Conservation (phyloP, 1,139 yeast species). For the Diutina sp. region DNA sequence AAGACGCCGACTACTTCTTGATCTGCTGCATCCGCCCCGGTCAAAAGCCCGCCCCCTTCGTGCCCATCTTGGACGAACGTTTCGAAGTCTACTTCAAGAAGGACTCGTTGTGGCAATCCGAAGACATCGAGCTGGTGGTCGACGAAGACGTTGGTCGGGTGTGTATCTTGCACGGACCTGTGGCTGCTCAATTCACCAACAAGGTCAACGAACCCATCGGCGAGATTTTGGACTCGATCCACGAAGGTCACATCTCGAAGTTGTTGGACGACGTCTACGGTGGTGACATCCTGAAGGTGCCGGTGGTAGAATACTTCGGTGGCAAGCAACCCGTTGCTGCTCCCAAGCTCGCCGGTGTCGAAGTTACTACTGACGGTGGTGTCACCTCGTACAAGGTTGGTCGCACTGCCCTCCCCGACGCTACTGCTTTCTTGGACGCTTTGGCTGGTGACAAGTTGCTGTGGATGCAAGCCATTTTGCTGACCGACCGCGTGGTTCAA, state of each 20-base stretch:
- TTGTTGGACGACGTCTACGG: constrained; percentile 58
- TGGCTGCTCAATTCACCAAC: constrained; percentile 87
- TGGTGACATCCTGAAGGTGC: constrained; percentile 60
- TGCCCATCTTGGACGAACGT: constrained; percentile 88
- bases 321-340: constrained; percentile 35
- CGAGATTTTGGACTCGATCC: constrained; percentile 77
- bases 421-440: constrained; percentile 59
- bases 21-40: constrained; percentile 69
- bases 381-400: constrained; percentile 31
- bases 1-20: constrained; percentile 89
- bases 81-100: constrained; percentile 95
- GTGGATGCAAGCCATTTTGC: constrained; percentile 89
- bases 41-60: constrained; percentile 97
- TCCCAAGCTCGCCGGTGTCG: constrained; percentile 7
- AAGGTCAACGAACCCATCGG: constrained; percentile 86
- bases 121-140: constrained; percentile 90
- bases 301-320: constrained; percentile 84
- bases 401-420: constrained; percentile 31
- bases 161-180: constrained; percentile 97
- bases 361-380: constrained; percentile 12
- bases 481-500: constrained; percentile 73
- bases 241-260: constrained; percentile 73
- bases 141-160: constrained; percentile 96
- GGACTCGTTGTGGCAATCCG: constrained; percentile 98
- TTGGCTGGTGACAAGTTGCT: constrained; percentile 69